These are phyloP conservation scores for Phytophthora gonapodyides DNA, from an alignment of 352 stramenopile genomes.

Conservation along the genomic window DNA sequence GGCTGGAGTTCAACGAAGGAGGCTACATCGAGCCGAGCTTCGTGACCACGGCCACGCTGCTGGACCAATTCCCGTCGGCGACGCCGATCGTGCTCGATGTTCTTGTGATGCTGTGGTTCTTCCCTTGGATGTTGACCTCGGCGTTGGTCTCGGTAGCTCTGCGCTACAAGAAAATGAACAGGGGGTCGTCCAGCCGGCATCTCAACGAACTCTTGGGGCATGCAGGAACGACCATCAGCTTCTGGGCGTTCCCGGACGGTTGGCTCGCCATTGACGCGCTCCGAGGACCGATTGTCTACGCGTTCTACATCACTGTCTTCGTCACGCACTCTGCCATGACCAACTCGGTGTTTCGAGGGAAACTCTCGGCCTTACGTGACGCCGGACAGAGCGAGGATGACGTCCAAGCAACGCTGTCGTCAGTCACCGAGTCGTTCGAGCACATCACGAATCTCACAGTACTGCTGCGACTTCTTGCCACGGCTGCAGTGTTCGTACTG, in stretches of 20 bases:
- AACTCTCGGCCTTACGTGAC: conserved; percentile 28
- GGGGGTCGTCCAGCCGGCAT: conserved; percentile 20
- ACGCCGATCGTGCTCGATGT: conserved; percentile 34
- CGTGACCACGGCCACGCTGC: conserved; percentile 27
- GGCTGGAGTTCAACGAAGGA: conserved; percentile 30
- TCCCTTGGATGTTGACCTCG: conserved; percentile 27
- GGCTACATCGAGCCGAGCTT: conserved; percentile 34
- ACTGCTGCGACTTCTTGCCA: conserved; percentile 38
- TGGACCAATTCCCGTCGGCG: conserved; percentile 39
- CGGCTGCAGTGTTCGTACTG: conserved; percentile 39
- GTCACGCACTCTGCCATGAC: conserved; percentile 24
- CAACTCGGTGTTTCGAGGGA: conserved; percentile 23
- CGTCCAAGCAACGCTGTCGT: conserved; percentile 8
- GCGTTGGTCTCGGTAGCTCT: conserved; percentile 28
- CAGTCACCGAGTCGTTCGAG: conserved; percentile 33
- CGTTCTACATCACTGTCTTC: conserved; percentile 39
- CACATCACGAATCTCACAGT: conserved; percentile 38
- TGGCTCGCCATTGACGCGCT: conserved; percentile 43
- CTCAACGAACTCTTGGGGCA: conserved; percentile 24
- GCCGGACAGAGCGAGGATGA: conserved; percentile 8
- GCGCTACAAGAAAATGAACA: conserved; percentile 13
- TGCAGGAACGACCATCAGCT: conserved; percentile 20
- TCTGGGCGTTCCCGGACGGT: conserved; percentile 42
- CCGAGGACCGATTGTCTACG: conserved; percentile 40
- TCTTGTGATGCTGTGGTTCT: conserved; percentile 31